Evolutionary conservation across 2,329 filamentous ascomycete species (phyloP).

Genomic region (Claviceps pusilla): DNA sequence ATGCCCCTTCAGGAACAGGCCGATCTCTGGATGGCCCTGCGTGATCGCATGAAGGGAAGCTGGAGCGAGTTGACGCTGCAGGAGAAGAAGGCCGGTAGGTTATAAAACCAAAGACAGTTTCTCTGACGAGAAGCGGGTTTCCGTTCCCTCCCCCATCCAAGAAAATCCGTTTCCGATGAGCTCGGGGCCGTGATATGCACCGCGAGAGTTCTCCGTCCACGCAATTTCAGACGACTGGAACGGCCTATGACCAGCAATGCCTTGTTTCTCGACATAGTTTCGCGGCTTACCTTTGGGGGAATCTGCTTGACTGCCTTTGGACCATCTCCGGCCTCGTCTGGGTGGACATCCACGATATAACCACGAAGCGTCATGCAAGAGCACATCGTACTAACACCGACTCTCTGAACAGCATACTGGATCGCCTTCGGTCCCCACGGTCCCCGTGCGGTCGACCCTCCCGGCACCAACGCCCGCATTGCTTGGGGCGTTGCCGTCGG

Average conservation of each 20-base stretch:
- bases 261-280: background rate
- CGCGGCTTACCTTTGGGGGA: too few species aligned
- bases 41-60: conserved; percentile 96
- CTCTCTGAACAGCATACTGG: conserved; percentile 67
- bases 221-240: background rate
- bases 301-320: background rate
- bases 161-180: conserved; percentile 23
- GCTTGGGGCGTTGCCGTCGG: conserved; percentile 57
- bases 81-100: conserved; percentile 97
- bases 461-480: conserved; percentile 72
- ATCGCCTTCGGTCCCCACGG: conserved; percentile 96
- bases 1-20: conserved; percentile 99
- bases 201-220: conserved; percentile 5
- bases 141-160: background rate
- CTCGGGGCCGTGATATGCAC: conserved; percentile 11
- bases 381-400: conserved; percentile 17
- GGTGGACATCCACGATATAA: too few species aligned
- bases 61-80: conserved; percentile 90
- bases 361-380: background rate
- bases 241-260: background rate
- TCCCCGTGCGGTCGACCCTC: conserved; percentile 66
- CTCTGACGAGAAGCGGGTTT: conserved; percentile 4
- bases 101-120: background rate
- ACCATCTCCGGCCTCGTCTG: background rate
- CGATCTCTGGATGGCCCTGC: conserved; percentile 94